Base-by-base conservation (phyloP, 352 stramenopile species). In the Plasmopara muralis region DNA sequence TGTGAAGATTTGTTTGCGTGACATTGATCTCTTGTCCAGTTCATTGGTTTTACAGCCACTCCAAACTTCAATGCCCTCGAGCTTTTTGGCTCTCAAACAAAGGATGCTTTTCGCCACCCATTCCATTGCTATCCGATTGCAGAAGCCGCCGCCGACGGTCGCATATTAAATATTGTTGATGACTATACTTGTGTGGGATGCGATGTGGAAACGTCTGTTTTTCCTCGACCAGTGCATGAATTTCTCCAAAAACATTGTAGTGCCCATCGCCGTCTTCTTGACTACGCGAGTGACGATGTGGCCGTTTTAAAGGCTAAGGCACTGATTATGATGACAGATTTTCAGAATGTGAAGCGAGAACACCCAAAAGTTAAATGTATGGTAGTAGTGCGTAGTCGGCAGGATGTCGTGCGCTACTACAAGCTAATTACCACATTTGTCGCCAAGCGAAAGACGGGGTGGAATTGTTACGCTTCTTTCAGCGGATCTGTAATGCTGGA, bases 121-220 rank as follows among this genome's bases (percentile, higher is more conserved):
- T 91, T 93, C 43, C 70, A 93, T 43, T 86, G 73, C 47, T 89
- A 93, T 49, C 58, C 83, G 12, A 89, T 93, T 34, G 53, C 69
- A 2, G 53, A 77, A 46, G 77, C 83, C 7, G 72, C 80, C 8
- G 45, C 47, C 3, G 79, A 90, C 15, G 45, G 45, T 5, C 74
- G 74, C 4, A 76, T 89, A 37, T 74, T 89, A 51, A 60, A 93
- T 46, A 72, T 86, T 16, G 49, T 93, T 15, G 38, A 75, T 12
- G 48, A 85, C n/a, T 90, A 90, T 48, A 72, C 54, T 8, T 84
- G 62, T 37, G 44, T 90, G 13, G 60, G 62, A 1, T 77, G 76
- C 43, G 62, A 75, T 10, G 43, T 89, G 14, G 76, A 87, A 34
- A 83, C 75, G 3, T 80, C 69, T 13, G 52, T 75, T 20, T 68